A percentile compares a stretch with the other conserved stretches of the same genome.
These are phyloP conservation scores for Daedalea quercina DNA, from an alignment of 768 basidiomycete species.

Conservation along the genomic window DNA sequence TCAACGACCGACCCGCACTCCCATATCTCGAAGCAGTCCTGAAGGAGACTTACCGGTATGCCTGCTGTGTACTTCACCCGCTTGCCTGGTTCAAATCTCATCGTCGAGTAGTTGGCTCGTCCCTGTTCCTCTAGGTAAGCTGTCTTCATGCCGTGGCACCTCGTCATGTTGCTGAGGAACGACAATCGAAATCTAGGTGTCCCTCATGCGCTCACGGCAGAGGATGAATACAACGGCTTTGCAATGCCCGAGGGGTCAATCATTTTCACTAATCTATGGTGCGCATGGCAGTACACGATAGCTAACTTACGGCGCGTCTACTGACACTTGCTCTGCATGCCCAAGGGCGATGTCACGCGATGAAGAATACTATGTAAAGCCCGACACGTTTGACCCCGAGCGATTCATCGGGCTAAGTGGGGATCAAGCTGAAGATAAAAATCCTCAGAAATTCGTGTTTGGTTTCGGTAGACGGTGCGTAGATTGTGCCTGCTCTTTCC, in stretches of 20 bases:
- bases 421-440: conserved; percentile 21
- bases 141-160: too few relatives aligned
- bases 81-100: too few relatives aligned
- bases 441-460: conserved; percentile 46
- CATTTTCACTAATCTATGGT: conserved; percentile 9
- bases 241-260: conserved; percentile 6
- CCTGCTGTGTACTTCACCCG: too few relatives aligned
- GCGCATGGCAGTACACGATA: not conserved
- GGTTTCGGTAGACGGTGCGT: conserved; percentile 44
- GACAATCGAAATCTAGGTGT: not conserved
- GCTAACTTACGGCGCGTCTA: too few relatives aligned
- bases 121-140: too few relatives aligned
- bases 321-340: too few relatives aligned
- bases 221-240: conserved; percentile 9
- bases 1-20: conserved; percentile 8
- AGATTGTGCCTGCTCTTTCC: conserved; percentile 6
- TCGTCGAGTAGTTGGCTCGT: too few relatives aligned
- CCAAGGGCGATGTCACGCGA: conserved; percentile 26
- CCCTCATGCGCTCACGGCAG: not conserved
- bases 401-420: conserved; percentile 36
- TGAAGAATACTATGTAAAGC: conserved; percentile 30
- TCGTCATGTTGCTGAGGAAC: too few relatives aligned
- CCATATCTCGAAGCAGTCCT: conserved; percentile 9
- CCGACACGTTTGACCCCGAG: conserved; percentile 42
- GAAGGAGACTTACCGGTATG: conserved; percentile 6